Evolutionary conservation across 2,329 filamentous ascomycete species (phyloP).

Genomic region (Stemphylium lycopersici): DNA sequence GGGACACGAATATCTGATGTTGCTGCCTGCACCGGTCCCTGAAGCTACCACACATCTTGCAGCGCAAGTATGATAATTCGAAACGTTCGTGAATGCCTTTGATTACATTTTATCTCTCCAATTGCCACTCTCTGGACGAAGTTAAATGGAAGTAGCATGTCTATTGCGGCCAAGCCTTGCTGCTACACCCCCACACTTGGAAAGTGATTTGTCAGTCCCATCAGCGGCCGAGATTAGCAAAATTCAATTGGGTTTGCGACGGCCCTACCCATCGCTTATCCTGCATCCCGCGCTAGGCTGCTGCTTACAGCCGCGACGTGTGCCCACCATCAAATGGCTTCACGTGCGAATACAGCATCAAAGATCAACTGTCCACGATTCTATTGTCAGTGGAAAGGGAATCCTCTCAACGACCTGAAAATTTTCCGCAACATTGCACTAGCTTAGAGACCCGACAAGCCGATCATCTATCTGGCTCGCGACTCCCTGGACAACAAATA

Average conservation of each 20-base stretch:
- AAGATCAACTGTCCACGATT: conserved; percentile 36
- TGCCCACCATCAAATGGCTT: neutral
- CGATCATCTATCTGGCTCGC: conserved; percentile 47
- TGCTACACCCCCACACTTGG: too few species aligned
- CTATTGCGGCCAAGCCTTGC: too few species aligned
- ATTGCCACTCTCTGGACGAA: too few species aligned
- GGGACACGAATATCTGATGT: neutral
- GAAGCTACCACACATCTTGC: too few species aligned
- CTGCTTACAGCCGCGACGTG: neutral
- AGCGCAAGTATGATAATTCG: too few species aligned
- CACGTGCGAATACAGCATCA: neutral
- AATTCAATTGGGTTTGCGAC: too few species aligned
- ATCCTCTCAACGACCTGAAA: conserved; percentile 39
- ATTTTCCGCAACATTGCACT: conserved; percentile 33
- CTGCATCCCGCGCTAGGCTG: neutral
- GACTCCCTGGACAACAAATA: conserved; percentile 50
- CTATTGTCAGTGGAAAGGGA: conserved; percentile 45
- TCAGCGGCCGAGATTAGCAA: too few species aligned
- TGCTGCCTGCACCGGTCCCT: neutral
- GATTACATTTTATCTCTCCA: too few species aligned
- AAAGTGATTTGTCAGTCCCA: too few species aligned
- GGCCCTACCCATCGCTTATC: too few species aligned
- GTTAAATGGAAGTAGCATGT: too few species aligned
- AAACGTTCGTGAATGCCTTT: too few species aligned
- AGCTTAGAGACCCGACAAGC: conserved; percentile 30